A percentile compares a stretch with the other conserved stretches of the same genome.
These are phyloP conservation scores for Penicillium herquei DNA, from an alignment of 495 filamentous ascomycete species.

Conservation along the genomic window DNA sequence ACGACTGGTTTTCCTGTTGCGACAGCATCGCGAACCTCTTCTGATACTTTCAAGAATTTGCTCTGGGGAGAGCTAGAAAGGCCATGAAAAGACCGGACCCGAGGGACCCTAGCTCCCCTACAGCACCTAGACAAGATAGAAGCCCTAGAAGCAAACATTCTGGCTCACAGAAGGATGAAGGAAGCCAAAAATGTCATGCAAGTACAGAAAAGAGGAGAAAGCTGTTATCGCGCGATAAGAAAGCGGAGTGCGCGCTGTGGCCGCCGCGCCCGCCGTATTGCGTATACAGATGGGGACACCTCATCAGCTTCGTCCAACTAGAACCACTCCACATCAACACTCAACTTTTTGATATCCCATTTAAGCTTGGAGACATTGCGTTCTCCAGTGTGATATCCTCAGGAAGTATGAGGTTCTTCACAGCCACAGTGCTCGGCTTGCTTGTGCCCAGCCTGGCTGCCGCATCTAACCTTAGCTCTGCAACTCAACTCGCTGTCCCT, in stretches of 20 bases:
- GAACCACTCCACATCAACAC: constrained; percentile 12
- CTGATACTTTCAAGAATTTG: constrained; percentile 69
- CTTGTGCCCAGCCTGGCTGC: constrained; percentile 39
- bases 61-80: constrained; percentile 37
- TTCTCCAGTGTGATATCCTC: constrained; percentile 30
- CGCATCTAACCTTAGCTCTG: constrained; percentile 24
- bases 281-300: constrained; percentile 41
- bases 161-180: constrained; percentile 7
- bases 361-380: constrained; percentile 28
- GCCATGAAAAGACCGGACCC: constrained; percentile 31
- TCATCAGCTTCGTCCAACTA: constrained; percentile 39
- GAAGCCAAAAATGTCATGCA: constrained; percentile 1
- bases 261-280: constrained; percentile 40
- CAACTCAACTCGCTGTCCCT: constrained; percentile 54
- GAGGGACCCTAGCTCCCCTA: constrained; percentile 14
- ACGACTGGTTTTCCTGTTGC: constrained; percentile 74
- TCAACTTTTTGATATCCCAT: constrained; percentile 17
- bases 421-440: constrained; percentile 41
- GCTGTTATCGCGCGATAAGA: constrained; percentile 33
- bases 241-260: constrained; percentile 31
- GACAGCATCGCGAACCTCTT: constrained; percentile 78
- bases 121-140: constrained; percentile 19
- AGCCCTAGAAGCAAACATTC: constrained; percentile 33
- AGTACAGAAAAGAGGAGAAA: constrained; percentile 28
- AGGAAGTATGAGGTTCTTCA: constrained; percentile 44